Base-by-base conservation (phyloP, 116 monocot species). In the Papilionanthe hybrid region DNA sequence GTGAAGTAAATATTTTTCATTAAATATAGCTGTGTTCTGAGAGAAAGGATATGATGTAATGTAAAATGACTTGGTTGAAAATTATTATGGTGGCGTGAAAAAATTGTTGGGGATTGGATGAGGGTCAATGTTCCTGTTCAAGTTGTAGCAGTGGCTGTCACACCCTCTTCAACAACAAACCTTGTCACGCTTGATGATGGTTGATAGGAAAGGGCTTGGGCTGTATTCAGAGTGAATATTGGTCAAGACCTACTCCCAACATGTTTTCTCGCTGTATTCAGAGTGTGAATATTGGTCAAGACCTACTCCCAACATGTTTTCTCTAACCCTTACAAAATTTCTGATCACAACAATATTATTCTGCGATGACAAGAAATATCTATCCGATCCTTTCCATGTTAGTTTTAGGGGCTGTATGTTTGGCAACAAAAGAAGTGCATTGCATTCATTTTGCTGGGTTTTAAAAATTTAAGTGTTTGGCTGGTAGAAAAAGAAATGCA, bases 111-210 rank as follows among this genome's bases (percentile, higher is more conserved):
- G 68, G 68, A 68, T 7, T n/a, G 5, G 58, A n/a, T n/a, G 68
- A 68, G 68, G n/a, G 80, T 92, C 92, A 84, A 84, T 72, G 89
- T 83, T 82, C 80, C 85, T 92, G 90, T 78, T 92, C 60, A 65
- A 90, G 92, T 75, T 83, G 37, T 91, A 79, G 87, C 95, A 90
- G 88, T 81, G 91, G 91, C 91, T 79, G 66, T 89, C 88, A 86
- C n/a, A n/a, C n/a, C n/a, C n/a, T n/a, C n/a, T n/a, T n/a, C n/a
- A n/a, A n/a, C n/a, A n/a, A n/a, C n/a, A 91, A 89, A 95, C 86
- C 88, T 92, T 95, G 80, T 82, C 58, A 63, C 85, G 42, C 47
- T 75, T 85, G 30, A 85, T 89, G 78, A 78, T 80, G 87, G 86
- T 83, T 91, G 67, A 85, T 82, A 10, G 78, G 85, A 93, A 89